phyloP scores from a whole-genome alignment of 2,329 filamentous ascomycete genomes.

The Aspergillus luchuensis region DNA sequence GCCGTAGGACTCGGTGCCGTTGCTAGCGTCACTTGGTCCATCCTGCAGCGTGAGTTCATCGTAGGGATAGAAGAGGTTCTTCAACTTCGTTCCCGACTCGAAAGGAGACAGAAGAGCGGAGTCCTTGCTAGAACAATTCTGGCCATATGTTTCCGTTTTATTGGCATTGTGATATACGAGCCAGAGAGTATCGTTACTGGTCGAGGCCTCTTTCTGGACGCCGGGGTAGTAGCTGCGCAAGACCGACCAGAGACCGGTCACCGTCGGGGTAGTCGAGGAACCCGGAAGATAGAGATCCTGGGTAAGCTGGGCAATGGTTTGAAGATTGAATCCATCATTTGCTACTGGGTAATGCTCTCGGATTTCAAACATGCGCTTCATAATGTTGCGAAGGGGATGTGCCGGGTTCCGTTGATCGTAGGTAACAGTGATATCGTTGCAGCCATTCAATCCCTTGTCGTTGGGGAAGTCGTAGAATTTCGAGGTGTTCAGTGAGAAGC shows the following conservation, averaged over 20 bases:
- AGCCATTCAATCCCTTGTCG: slow-evolving; percentile 55
- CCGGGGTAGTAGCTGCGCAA: slow-evolving; percentile 52
- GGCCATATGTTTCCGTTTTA: slow-evolving; percentile 53
- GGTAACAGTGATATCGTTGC: slow-evolving; percentile 57
- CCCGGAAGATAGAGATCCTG: slow-evolving; percentile 53
- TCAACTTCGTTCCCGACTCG: slow-evolving; percentile 54
- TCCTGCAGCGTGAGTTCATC: slow-evolving; percentile 54
- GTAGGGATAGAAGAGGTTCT: slow-evolving; percentile 64
- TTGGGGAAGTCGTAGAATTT: slow-evolving; percentile 61
- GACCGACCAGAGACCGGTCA: slow-evolving; percentile 63
- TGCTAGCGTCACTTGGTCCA: slow-evolving; percentile 47
- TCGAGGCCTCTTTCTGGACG: slow-evolving; percentile 50
- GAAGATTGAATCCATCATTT: slow-evolving; percentile 59
- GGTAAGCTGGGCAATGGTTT: slow-evolving; percentile 59
- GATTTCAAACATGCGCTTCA: slow-evolving; percentile 63
- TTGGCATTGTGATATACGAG: slow-evolving; percentile 49
- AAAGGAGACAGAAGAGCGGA: slow-evolving; percentile 59
- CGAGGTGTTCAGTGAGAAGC: slow-evolving; percentile 57
- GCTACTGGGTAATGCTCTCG: slow-evolving; percentile 57
- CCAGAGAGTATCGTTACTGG: slow-evolving; percentile 49
- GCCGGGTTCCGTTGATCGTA: slow-evolving; percentile 64
- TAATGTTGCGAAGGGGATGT: slow-evolving; percentile 60
- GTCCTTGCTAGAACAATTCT: slow-evolving; percentile 53
- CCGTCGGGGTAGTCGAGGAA: slow-evolving; percentile 53
- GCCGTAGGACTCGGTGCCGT: slow-evolving; percentile 45